These are phyloP conservation scores for Pestalotiopsis sp. DNA, from an alignment of 2,329 filamentous ascomycete genomes.

Conservation along the genomic window DNA sequence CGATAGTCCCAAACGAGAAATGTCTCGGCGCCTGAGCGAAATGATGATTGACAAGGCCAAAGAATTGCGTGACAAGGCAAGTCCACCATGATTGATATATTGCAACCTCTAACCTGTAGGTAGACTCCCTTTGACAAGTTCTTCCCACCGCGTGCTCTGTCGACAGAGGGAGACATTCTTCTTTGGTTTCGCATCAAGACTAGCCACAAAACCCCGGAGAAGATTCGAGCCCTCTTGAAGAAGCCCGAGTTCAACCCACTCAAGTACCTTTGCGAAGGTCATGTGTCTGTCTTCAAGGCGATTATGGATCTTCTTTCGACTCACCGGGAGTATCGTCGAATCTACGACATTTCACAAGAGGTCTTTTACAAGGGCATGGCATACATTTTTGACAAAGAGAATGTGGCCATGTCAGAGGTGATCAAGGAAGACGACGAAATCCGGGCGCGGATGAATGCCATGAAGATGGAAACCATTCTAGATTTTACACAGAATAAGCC, in stretches of 20 bases:
- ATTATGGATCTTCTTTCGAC: constrained; percentile 18
- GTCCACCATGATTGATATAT: background rate
- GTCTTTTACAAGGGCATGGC: constrained; percentile 22
- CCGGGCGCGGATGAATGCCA: background rate
- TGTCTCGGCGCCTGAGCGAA: constrained; percentile 8
- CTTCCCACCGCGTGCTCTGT: constrained; percentile 1
- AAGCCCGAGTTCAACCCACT: constrained; percentile 21
- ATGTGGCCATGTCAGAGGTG: background rate
- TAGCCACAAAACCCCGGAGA: constrained; percentile 4
- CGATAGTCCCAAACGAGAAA: constrained; percentile 1
- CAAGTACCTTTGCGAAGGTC: constrained; percentile 21
- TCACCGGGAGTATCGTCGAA: constrained; percentile 18
- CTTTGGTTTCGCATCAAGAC: constrained; percentile 25
- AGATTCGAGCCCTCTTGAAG: constrained; percentile 13
- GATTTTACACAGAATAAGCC: background rate
- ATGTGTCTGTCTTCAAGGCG: constrained; percentile 17
- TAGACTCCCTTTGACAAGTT: constrained; percentile 15
- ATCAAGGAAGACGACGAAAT: constrained; percentile 1
- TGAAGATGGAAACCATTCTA: background rate
- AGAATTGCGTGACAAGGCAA: constrained; percentile 8
- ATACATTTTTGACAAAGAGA: constrained; percentile 12
- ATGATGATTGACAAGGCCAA: constrained; percentile 11
- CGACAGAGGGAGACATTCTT: constrained; percentile 21
- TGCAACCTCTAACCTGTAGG: background rate
- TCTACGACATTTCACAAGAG: constrained; percentile 17